These are phyloP conservation scores for Iris pallida DNA, from an alignment of 116 monocot genomes.

Conservation along the genomic window DNA sequence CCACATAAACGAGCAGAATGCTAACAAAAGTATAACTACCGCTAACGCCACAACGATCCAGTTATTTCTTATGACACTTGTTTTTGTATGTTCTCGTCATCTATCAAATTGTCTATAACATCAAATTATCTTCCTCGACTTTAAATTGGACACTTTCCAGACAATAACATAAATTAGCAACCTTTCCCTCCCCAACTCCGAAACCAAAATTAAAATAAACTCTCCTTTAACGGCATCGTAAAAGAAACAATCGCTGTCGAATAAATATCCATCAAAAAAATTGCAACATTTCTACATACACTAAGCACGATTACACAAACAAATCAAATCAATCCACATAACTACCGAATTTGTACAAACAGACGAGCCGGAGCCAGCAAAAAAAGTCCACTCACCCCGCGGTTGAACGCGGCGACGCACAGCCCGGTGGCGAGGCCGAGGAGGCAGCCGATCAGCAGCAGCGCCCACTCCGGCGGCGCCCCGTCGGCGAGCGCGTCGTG, in stretches of 20 bases:
- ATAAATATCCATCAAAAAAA: background rate
- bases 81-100: no score
- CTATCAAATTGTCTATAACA: no score
- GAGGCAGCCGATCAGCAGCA: conserved; percentile 92
- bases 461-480: conserved; percentile 97
- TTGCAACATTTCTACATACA: background rate
- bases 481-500: conserved; percentile 71
- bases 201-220: background rate
- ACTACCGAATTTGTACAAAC: background rate
- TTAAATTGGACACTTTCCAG: no score
- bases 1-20: no score
- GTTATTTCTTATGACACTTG: no score
- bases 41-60: no score
- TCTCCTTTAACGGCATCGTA: background rate
- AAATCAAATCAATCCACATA: background rate
- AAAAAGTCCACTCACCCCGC: conserved; percentile 46
- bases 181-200: no score
- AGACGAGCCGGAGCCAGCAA: background rate
- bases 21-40: no score
- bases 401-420: conserved; percentile 94
- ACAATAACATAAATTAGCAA: no score
- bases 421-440: conserved; percentile 91
- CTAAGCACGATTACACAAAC: background rate
- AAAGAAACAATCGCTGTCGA: background rate
- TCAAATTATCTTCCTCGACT: no score